Evolutionary conservation across 768 basidiomycete genomes (phyloP), one percentile per base, ranked within the genome.

Genomic region (Pleurotus salmoneostramineus): DNA sequence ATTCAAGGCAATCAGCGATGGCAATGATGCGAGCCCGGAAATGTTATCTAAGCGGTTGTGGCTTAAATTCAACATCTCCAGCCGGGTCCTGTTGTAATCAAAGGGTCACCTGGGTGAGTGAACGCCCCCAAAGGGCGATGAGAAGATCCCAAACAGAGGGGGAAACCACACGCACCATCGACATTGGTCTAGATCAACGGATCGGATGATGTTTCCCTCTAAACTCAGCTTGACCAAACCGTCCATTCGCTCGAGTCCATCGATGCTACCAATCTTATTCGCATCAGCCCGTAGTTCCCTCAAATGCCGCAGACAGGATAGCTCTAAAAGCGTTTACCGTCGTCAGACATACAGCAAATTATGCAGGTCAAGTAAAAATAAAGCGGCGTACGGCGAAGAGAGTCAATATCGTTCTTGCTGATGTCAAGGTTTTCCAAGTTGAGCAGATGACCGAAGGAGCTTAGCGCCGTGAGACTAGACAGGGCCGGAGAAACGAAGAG

Each of bases 391-490:
- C 93, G 93, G 50, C 79, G 82, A 57, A 98, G 76, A 6, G 91
- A 91, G 60, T 96, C 93, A 54, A 98, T 80, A 62, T 91, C 83
- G 71, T 98, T 98, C 66, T 84, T 71, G 69, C 93, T 94, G 60
- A 99, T 85, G 74, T 99, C 94, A 66, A 99, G 80, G 65, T 82
- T 84, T 72, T 95, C 93, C 43, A 99, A 79, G 68, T 92, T 91
- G 36, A 79, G 75, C 65, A 99, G 77, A 71, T 98, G 94, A 68
- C 81, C 80, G 72, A 93, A 96, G 27, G 95, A 93, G 35, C 94
- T 94, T 62, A 95, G 74, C 61, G 85, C 83, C 64, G 92, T 91
- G 64, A 98, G 79, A 63, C 92, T 93, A 71, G 33, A 62, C 58
- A 54, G 59, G 49, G 63, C 58, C 55, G 54, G 8, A 43, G 54